Base-by-base conservation (phyloP, 2,329 filamentous ascomycete species). In the Sporothrix brunneoviolacea region DNA sequence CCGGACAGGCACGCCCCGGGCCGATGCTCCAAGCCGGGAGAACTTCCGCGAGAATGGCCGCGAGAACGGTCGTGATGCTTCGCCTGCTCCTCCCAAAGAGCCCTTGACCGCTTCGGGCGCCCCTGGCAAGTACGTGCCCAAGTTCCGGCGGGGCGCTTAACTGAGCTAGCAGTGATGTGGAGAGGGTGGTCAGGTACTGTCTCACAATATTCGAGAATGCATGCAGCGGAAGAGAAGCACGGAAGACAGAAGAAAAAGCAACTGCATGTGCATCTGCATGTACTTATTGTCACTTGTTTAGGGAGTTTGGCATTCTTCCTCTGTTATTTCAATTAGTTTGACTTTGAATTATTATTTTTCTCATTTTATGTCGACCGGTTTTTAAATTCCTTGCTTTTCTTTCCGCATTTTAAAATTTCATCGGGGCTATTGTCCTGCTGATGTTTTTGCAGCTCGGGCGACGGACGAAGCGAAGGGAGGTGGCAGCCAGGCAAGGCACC, bases 91-190 rank as follows among this genome's bases (percentile, higher is more conserved):
- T 42, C 58, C 67, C 30, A 59, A 68, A 33, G 77, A 81, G 67
- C 58, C 70, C 42, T 67, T 80, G 53, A 75, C 74, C 61, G 65
- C 79, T 15, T 73, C 74, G 37, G 75, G 79, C 37, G 70, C 67
- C 24, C 60, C 75, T 40, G 79, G 79, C 59, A 83, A 81, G 65
- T 84, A 75, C 67, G 76, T 83, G 60, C 80, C 80, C 48, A 69
- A 59, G 59, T 65, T 57, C 36, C 60, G 61, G 22, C 59, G 60
- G n/a, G 58, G 55, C 18, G 53, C 30, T 15, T 42, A 50, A 30
- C 18, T 33, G n/a, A 4, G 3, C 19, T 27, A 12, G 36, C 12
- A 16, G 21, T 12, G 19, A 32, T 6, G n/a, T n/a, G n/a, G 4
- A 33, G 4, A 33, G 32, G 13, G n/a, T 33, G 32, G 10, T 13